A percentile compares a stretch with the other conserved stretches of the same genome.
Conservation (phyloP, 768 basidiomycete species). For the Russula sp. region DNA sequence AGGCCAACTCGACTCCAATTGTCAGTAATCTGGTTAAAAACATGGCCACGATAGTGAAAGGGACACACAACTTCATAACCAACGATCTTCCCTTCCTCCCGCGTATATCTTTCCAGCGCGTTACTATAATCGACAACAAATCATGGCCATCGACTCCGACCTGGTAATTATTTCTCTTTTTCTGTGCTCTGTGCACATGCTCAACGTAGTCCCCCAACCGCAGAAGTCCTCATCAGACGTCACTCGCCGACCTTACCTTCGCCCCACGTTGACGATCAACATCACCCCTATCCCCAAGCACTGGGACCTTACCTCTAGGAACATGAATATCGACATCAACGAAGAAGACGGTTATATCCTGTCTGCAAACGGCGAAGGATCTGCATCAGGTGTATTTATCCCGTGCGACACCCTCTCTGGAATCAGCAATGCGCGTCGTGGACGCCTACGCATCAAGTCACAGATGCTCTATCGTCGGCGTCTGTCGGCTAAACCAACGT, state of each 20-base stretch:
- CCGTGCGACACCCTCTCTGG: constrained; percentile 14
- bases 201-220: not conserved
- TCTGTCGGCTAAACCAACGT: not conserved
- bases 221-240: not conserved
- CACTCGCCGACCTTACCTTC: constrained; percentile 8
- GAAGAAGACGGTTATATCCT: constrained; percentile 24
- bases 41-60: not conserved
- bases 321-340: constrained; percentile 13
- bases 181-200: not conserved
- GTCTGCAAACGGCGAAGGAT: constrained; percentile 17
- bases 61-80: not conserved
- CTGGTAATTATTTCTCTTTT: not conserved
- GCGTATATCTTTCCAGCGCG: not conserved
- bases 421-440: not conserved
- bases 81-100: not conserved
- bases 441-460: constrained; percentile 17
- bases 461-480: constrained; percentile 13
- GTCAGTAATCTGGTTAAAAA: constrained; percentile 10
- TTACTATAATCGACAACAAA: not conserved
- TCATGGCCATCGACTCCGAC: not conserved
- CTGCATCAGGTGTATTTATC: constrained; percentile 1
- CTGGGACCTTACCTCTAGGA: not conserved
- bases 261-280: constrained; percentile 7
- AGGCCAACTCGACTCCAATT: not conserved
- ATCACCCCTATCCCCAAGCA: constrained; percentile 4